Evolutionary conservation across 2,329 filamentous ascomycete species (phyloP), one percentile per base, ranked within the genome.

Genomic region (Cladosporium sp.): DNA sequence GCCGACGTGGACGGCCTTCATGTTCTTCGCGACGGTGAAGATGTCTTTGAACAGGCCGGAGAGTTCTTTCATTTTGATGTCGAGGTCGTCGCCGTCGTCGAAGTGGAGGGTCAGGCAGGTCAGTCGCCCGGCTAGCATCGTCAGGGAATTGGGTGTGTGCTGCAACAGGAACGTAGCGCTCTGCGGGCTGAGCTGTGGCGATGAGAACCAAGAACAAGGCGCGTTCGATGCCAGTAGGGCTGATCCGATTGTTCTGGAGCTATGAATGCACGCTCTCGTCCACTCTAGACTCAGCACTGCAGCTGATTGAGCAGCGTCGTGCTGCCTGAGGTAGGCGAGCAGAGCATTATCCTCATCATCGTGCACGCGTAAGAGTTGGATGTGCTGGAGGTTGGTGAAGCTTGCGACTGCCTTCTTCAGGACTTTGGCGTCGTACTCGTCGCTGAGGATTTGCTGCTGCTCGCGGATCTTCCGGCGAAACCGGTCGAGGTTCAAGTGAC

Each of bases 21-120:
- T 77, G 54, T 82, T 82, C 49, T 73, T 75, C 4, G 83, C 80
- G 9, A 78, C 75, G 3, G 66, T 71, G 60, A 86, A 84, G 19
- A 86, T 74, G 4, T 72, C 74, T 41, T 74, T 72, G 57, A 85
- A 85, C 8, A 82, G 70, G 3, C 66, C 65, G 3, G 82, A 83
- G 0, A 86, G 70, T 54, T 79, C 74, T 16, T 70, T 69, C 70
- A 85, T 82, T 53, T 78, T 77, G 31, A 73, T 69, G 56, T 82
- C 79, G 13, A 85, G 71, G 59, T 83, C 76, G 3, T 69, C 69
- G 19, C 74, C 73, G 44, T 82, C 79, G 57, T 82, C 80, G 59
- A 85, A 84, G 59, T 83, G 82, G 19, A 86, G 67, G 58, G 85
- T 82, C 14, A 86, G 69, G 60, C 80, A 81, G 10, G 78, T 81